Evolutionary conservation across 768 basidiomycete species (phyloP).

Genomic region (Lactarius sp.): DNA sequence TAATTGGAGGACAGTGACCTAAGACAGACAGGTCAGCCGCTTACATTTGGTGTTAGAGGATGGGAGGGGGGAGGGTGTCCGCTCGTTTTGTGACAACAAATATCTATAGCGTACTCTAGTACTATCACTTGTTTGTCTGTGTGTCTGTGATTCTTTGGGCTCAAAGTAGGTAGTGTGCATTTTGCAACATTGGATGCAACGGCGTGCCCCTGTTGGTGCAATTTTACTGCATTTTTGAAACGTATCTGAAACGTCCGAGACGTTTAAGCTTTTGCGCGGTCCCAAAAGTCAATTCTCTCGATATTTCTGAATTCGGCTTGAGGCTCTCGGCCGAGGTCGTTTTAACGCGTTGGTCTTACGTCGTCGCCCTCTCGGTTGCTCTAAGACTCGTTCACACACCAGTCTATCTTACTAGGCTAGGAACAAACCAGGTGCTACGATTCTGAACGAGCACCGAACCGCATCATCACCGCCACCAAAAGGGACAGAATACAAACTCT

Average conservation of each 20-base stretch:
- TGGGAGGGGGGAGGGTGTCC: neutral
- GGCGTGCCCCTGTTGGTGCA: neutral
- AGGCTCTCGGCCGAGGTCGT: too few relatives aligned
- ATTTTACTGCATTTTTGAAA: neutral
- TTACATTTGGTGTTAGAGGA: neutral
- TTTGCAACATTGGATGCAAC: conserved; percentile 11
- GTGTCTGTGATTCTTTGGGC: conserved; percentile 18
- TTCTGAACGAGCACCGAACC: neutral
- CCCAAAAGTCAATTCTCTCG: too few relatives aligned
- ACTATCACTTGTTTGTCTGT: conserved; percentile 12
- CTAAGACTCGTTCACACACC: neutral
- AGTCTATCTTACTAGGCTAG: neutral
- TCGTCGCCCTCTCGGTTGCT: too few relatives aligned
- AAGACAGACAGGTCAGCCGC: neutral
- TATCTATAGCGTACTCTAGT: conserved; percentile 19
- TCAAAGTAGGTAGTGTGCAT: conserved; percentile 14
- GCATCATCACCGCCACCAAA: neutral
- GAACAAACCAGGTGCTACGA: neutral
- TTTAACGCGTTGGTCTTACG: too few relatives aligned
- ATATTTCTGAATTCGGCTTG: too few relatives aligned
- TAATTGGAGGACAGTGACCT: neutral
- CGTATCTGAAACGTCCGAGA: neutral
- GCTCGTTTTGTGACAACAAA: conserved; percentile 15
- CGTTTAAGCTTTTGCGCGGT: too few relatives aligned
- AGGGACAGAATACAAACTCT: neutral